These are phyloP conservation scores for Berberis vulgaris DNA, from an alignment of 164 flowering plant genomes.

Conservation along the genomic window DNA sequence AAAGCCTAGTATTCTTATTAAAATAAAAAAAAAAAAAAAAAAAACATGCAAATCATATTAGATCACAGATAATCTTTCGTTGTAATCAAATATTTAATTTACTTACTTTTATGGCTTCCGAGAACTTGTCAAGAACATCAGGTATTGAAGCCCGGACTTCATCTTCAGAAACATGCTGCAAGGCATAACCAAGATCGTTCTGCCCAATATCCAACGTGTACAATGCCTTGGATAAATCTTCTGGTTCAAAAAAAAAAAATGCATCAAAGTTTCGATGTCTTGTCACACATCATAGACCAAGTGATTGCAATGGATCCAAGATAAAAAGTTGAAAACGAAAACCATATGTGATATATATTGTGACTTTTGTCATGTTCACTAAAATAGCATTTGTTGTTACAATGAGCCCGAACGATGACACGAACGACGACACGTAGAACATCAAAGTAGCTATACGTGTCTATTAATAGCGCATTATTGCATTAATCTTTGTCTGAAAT, in stretches of 20 bases:
- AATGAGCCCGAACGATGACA: too few relatives aligned
- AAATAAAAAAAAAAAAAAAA: too few relatives aligned
- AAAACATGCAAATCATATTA: too few relatives aligned
- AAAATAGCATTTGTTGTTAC: too few relatives aligned
- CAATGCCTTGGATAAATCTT: slow-evolving; percentile 49
- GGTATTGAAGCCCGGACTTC: slow-evolving; percentile 40
- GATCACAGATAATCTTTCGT: too few relatives aligned
- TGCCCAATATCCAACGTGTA: slow-evolving; percentile 73
- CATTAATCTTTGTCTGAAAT: not conserved
- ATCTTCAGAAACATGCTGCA: slow-evolving; percentile 21
- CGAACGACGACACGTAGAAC: too few relatives aligned
- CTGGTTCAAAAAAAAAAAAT: slow-evolving; percentile 29
- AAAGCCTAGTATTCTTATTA: too few relatives aligned
- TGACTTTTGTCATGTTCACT: too few relatives aligned
- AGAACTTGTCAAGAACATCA: slow-evolving; percentile 26
- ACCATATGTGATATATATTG: too few relatives aligned
- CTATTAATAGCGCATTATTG: too few relatives aligned
- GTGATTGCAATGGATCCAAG: not conserved
- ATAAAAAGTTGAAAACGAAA: not conserved
- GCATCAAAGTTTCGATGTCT: not conserved
- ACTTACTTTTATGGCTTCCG: slow-evolving; percentile 37
- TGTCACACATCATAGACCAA: not conserved
- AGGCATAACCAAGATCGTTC: slow-evolving; percentile 45
- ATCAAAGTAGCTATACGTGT: too few relatives aligned
- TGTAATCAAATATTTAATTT: not conserved